Evolutionary conservation across 2,329 filamentous ascomycete genomes (phyloP), one percentile per base, ranked within the genome.

Genomic region (Penicillium janthinellum): DNA sequence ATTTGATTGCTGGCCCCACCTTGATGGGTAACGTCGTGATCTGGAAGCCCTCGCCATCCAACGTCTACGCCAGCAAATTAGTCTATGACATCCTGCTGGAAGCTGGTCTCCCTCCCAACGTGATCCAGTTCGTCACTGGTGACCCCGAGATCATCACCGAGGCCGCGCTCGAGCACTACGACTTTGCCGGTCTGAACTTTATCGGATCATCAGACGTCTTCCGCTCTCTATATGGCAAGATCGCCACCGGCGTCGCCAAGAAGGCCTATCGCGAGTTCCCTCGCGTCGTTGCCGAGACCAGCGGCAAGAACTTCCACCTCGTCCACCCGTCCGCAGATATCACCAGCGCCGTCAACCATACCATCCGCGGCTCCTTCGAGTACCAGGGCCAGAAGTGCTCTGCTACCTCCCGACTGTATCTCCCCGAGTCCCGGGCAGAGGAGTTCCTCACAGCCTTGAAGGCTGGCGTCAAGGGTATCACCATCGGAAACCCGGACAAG

Each of bases 1-100:
- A 96, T 78, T 82, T 97, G 42, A 86, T 90, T 14, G 89, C 87
- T 31, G 89, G 90, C 0, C 93, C 94, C 5, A 92, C 92, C 0
- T 80, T 97, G 49, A 88, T 97, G 82, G 94, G 93, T 59, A 98
- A 98, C 76, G 94, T 97, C 0, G 92, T 96, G 4, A 81, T 98
- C 39, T 98, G 93, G 93, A 98, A 98, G 82, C 93, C 93, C 15
- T 95, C 91, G 12, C 91, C 94, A 67, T 89, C 83, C 25, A 91
- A 92, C 44, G 89, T 96, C 61, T 89, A 90, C 17, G 92, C 90
- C 59, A 96, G 92, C 81, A 93, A 89, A 84, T 80, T 98, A 53
- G 82, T 96, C 45, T 94, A 96, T 81, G 85, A 93, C 73, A 95
- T 97, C 73, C 84, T 98, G n/a, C 81, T 94, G 28, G 93, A 97